Evolutionary conservation across 495 filamentous ascomycete species (phyloP).

Genomic region (Penicillium crystallinum): DNA sequence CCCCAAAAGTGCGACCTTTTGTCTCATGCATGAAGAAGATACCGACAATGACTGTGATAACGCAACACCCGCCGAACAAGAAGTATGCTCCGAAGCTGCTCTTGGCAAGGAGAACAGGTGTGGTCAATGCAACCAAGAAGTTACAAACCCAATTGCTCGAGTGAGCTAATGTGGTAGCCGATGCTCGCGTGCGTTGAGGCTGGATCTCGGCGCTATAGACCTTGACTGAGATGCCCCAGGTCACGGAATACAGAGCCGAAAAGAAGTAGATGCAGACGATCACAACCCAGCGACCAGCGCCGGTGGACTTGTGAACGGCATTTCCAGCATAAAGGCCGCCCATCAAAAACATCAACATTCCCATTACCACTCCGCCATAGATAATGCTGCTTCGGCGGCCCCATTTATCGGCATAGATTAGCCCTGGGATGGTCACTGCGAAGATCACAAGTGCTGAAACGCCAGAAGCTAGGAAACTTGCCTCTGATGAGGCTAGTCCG

Average conservation of each 20-base stretch:
- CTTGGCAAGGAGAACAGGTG: slow-evolving; percentile 55
- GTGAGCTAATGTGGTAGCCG: slow-evolving; percentile 43
- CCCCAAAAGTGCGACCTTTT: slow-evolving; percentile 49
- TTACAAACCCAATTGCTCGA: slow-evolving; percentile 52
- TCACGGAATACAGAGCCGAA: slow-evolving; percentile 36
- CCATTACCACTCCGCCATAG: slow-evolving; percentile 49
- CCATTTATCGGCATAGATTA: slow-evolving; percentile 56
- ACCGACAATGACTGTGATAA: slow-evolving; percentile 47
- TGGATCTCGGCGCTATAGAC: slow-evolving; percentile 54
- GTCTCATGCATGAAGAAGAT: slow-evolving; percentile 58
- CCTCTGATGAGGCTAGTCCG: slow-evolving; percentile 42
- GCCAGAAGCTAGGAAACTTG: slow-evolving; percentile 52
- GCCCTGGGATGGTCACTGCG: slow-evolving; percentile 43
- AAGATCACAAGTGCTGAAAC: slow-evolving; percentile 49
- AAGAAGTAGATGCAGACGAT: slow-evolving; percentile 47
- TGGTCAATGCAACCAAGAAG: slow-evolving; percentile 60
- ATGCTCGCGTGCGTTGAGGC: slow-evolving; percentile 48
- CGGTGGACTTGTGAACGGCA: slow-evolving; percentile 38
- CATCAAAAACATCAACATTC: slow-evolving; percentile 44
- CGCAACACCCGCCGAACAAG: slow-evolving; percentile 48
- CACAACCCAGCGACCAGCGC: slow-evolving; percentile 52
- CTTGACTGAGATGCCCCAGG: slow-evolving; percentile 53
- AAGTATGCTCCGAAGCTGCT: slow-evolving; percentile 57
- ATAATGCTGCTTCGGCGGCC: slow-evolving; percentile 52
- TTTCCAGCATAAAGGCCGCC: slow-evolving; percentile 47